Percentiles rank a stretch among this genome's conserved stretches.
Evolutionary conservation across 2,329 filamentous ascomycete species (phyloP).

Genomic region (Alternaria metachromatica): DNA sequence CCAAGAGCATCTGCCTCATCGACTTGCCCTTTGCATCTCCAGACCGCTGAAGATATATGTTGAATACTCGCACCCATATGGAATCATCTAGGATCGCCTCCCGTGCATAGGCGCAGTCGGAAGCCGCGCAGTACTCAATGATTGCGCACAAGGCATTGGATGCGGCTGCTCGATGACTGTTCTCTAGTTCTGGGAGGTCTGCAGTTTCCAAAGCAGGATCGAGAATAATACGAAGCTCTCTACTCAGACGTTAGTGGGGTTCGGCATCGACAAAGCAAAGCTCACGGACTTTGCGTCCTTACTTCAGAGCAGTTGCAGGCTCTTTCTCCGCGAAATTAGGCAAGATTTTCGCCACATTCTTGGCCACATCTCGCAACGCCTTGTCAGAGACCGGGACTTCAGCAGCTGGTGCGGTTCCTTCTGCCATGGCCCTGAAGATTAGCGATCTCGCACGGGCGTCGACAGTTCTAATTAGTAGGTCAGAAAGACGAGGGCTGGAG

Average conservation of each 20-base stretch:
- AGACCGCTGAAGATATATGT: slow-evolving; percentile 52
- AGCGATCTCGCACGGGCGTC: slow-evolving; percentile 1
- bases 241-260: slow-evolving; percentile 30
- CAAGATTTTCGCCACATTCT: slow-evolving; percentile 31
- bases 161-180: slow-evolving; percentile 54
- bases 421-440: slow-evolving; percentile 13
- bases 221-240: slow-evolving; percentile 37
- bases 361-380: slow-evolving; percentile 35
- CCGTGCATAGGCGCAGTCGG: slow-evolving; percentile 32
- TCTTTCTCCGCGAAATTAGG: slow-evolving; percentile 36
- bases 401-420: not conserved
- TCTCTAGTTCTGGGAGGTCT: slow-evolving; percentile 36
- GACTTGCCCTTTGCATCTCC: slow-evolving; percentile 56
- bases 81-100: slow-evolving; percentile 42
- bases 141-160: slow-evolving; percentile 56
- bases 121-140: slow-evolving; percentile 50
- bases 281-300: slow-evolving; percentile 48
- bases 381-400: slow-evolving; percentile 34
- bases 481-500: slow-evolving; percentile 1
- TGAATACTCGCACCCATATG: slow-evolving; percentile 49
- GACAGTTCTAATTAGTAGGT: not conserved
- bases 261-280: slow-evolving; percentile 20
- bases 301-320: slow-evolving; percentile 41
- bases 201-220: slow-evolving; percentile 43
- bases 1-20: slow-evolving; percentile 53